Evolutionary conservation across 768 basidiomycete genomes (phyloP), one percentile per base, ranked within the genome.

Genomic region (Boletus bicolor): DNA sequence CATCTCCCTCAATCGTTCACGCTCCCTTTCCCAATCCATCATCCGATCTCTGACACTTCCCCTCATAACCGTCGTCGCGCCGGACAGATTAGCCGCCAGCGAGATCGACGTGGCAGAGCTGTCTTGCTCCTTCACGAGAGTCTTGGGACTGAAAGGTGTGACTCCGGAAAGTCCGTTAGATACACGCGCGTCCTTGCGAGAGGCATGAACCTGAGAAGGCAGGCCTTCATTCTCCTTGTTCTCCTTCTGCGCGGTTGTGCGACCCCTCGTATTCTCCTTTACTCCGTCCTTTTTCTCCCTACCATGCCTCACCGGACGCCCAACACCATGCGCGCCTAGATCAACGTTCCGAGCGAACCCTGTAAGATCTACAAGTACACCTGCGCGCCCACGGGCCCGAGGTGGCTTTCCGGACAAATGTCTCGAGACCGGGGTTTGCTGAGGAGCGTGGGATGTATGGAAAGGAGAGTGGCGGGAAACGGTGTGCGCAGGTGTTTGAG

Each of bases 11-110:
- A 89, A 69, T 56, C 86, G 75, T 69, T 84, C 79, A 36, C 81
- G 79, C 68, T 89, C 87, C 41, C 83, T 75, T 66, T 91, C 87
- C 87, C 89, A 91, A 61, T 89, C 88, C 60, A 77, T 77, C 60
- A 90, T 84, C 11, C 89, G 77, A 55, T 87, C 81, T 54, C 78
- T 79, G 17, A 78, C 77, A 17, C 73, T 73, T 26, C 68, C 71
- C 46, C 43, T 72, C 28, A 64, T 49, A 8, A 66, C 54, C 10
- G 54, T 59, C 9, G 64, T 58, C 7, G 48, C 46, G 21, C 57
- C 28, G 3, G 63, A 56, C 10, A 72, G 44, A 34, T 69, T 64
- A 35, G 58, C 51, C 8, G 44, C 48, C 35, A 66, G 36, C 7
- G 64, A 19, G 17, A 59, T 26, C 1, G 68, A 53, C 24, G 24